Evolutionary conservation across 176 grass and related monocot species (phyloP), one percentile per base, ranked within the genome.

Genomic region (Melocanna baccifera): DNA sequence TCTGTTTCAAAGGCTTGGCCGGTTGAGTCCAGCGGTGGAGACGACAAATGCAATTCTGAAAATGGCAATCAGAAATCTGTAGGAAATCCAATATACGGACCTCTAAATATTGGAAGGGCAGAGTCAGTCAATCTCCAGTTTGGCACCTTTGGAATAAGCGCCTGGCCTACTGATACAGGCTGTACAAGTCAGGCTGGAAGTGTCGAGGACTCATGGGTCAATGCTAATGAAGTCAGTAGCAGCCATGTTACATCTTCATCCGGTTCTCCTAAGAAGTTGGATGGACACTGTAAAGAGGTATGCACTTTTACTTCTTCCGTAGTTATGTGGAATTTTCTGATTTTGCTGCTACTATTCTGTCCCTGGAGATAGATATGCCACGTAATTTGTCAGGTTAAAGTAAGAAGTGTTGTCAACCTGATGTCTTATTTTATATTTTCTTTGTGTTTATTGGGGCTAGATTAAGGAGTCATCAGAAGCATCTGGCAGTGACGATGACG

Each of bases 81-180:
- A 12, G 88, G 79, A 4, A 81, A 87, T 61, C 96, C 96, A 45
- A 90, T 98, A 77, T 95, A 98, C 42, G 96, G 93, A 43, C 93
- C 92, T 72, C 79, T 93, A 53, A 89, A 72, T 78, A 93, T 95
- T 46, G 89, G 91, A 76, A 90, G 87, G 71, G 68, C 80, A 10
- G 96, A 98, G 84, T 87, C 91, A 14, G 81, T 95, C 48, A 98
- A 98, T 88, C 87, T 98, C 37, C 96, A 95, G 63, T 98, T 95
- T 88, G 93, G 93, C 45, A 78, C 84, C 69, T 94, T 98, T 74
- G 93, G 96, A 22, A 95, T 98, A 82, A 95, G 96, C 81, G 89
- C 91, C 3, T 98, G 96, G 96, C 93, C 96, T 69, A 93, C 75
- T 58, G 93, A 95, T 88, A 87, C 89, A 25, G 85, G 96, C 32